Conservation (phyloP, 1,284 basidiomycete genomes). For the Ustilago vetiveriae region DNA sequence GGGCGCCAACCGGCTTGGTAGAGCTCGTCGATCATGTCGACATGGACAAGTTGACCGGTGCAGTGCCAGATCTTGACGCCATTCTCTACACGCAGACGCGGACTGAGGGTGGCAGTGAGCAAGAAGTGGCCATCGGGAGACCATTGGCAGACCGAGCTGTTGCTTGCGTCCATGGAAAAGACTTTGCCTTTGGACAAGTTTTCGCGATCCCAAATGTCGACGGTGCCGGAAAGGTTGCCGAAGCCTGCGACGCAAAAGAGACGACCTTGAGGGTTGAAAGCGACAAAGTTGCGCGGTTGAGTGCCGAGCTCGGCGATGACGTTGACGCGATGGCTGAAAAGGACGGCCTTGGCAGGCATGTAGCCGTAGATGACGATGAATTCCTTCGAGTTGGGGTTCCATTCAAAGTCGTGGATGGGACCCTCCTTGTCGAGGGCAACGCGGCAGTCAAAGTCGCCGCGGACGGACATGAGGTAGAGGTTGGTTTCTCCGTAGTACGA, state of each 20-base stretch:
- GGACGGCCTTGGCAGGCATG: conserved; percentile 92
- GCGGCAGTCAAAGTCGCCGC: conserved; percentile 93
- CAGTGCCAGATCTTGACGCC: conserved; percentile 96
- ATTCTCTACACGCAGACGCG: conserved; percentile 93
- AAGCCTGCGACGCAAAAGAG: conserved; percentile 91
- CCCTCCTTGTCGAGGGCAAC: conserved; percentile 95
- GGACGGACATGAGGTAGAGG: conserved; percentile 89
- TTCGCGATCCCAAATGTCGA: conserved; percentile 90
- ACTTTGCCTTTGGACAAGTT: conserved; percentile 78
- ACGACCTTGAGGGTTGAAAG: conserved; percentile 93
- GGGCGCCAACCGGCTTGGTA: conserved; percentile 89
- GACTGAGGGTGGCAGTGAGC: conserved; percentile 91
- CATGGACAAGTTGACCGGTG: conserved; percentile 82
- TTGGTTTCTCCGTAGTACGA: conserved; percentile 98
- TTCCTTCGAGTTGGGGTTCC: conserved; percentile 93
- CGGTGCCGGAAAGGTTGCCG: conserved; percentile 92
- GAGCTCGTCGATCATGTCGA: conserved; percentile 81
- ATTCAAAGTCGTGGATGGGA: conserved; percentile 93
- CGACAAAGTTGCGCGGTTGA: conserved; percentile 87
- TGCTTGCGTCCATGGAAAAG: conserved; percentile 87
- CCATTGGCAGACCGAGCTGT: conserved; percentile 94
- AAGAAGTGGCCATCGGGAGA: conserved; percentile 91
- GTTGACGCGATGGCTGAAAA: conserved; percentile 90
- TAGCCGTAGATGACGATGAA: conserved; percentile 95
- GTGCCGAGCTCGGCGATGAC: conserved; percentile 89